Evolutionary conservation across 2,329 filamentous ascomycete genomes (phyloP).

Genomic region (Fusarium continuum): DNA sequence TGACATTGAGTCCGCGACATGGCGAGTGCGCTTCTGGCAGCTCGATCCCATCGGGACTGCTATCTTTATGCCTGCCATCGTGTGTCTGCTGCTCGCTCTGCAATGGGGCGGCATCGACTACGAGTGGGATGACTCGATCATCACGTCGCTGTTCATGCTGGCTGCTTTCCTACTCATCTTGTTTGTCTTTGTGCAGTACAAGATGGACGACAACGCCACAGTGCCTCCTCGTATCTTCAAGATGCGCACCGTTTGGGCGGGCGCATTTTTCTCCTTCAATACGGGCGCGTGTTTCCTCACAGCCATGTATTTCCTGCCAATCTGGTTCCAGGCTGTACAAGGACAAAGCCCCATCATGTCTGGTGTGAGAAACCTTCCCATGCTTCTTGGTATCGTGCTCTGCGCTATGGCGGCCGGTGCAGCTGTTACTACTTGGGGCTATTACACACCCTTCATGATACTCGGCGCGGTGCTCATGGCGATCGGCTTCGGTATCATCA

Average conservation of each 20-base stretch:
- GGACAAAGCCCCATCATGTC: conserved; percentile 51
- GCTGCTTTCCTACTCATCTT: conserved; percentile 46
- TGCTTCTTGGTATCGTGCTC: conserved; percentile 51
- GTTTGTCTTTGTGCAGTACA: conserved; percentile 53
- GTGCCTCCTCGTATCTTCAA: conserved; percentile 54
- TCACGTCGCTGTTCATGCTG: conserved; percentile 46
- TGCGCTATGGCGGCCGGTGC: conserved; percentile 48
- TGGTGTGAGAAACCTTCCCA: conserved; percentile 53
- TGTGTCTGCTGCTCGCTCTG: conserved; percentile 60
- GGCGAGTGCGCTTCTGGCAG: conserved; percentile 39
- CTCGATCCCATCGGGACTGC: conserved; percentile 46
- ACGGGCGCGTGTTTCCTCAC: conserved; percentile 49
- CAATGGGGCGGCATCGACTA: conserved; percentile 58
- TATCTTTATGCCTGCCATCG: conserved; percentile 50
- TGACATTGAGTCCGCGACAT: conserved; percentile 39
- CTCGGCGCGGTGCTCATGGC: conserved; percentile 46
- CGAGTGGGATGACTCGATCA: conserved; percentile 37
- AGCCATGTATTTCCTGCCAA: conserved; percentile 53
- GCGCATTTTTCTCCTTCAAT: conserved; percentile 50
- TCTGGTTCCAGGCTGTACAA: conserved; percentile 59
- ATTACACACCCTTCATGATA: conserved; percentile 57
- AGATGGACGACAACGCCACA: conserved; percentile 53
- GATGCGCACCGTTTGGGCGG: conserved; percentile 52
- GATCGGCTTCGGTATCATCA: conserved; percentile 54
- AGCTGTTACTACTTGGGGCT: conserved; percentile 52